Evolutionary conservation across 1,284 basidiomycete species (phyloP), one percentile per base, ranked within the genome.

Genomic region (Neolentinus lepideus): DNA sequence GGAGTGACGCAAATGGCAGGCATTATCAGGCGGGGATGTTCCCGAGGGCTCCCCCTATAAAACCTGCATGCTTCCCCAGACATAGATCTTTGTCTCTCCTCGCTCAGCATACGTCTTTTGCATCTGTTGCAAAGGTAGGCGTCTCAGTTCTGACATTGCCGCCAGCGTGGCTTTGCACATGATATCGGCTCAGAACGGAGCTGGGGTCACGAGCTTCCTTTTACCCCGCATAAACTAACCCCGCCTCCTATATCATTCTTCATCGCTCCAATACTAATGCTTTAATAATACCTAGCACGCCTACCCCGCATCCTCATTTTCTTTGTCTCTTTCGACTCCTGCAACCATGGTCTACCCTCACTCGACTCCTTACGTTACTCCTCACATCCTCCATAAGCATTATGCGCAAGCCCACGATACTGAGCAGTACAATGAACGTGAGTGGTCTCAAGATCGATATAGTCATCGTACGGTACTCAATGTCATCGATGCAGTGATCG

Each of bases 311-410:
- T 58, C 56, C 58, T 60, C 59, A 56, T 53, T 57, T 55, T 56
- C 57, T 55, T 59, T 58, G 57, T 16, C 38, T 43, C 38, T 43
- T 43, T 16, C 19, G 4, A 55, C 43, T 57, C 36, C 52, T 36
- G 19, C 64, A 74, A 50, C 60, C 60, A 86, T 85, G 83, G 78
- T 80, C 61, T 35, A 26, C 35, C 76, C 77, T 66, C 78, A 83
- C 67, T 77, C 83, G 52, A 88, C 88, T 6, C 89, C 89, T 64
- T 90, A 90, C 68, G 86, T 90, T 55, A 90, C 89, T 60, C 88
- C 89, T 43, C 88, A 89, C 71, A 90, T 90, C 71, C 83, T 88
- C 64, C 88, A 90, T 78, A 88, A 85, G 69, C 72, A 85, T 72
- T 90, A 91, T 71, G 88, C 88, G 2, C 85, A 89, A 67, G 74